phyloP scores from a whole-genome alignment of 2,329 filamentous ascomycete genomes.

The Neofusicoccum laricinum region DNA sequence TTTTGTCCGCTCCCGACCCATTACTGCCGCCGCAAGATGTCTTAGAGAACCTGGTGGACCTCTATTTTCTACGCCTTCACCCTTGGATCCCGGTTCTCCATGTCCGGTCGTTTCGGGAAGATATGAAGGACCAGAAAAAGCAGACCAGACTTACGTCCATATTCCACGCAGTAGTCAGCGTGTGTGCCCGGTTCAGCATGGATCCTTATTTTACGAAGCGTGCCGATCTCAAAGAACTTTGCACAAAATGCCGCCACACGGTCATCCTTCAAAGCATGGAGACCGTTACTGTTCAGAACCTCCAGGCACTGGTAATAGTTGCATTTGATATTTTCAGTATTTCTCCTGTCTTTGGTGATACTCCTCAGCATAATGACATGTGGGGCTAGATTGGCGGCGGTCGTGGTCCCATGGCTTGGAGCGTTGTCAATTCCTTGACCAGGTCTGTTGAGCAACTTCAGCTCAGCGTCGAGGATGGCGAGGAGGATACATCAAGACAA shows the following conservation, averaged over 20 bases:
- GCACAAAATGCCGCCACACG: slow-evolving; percentile 17
- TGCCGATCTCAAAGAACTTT: background rate
- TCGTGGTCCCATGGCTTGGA: slow-evolving; percentile 34
- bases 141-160: slow-evolving; percentile 22
- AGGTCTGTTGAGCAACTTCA: slow-evolving; percentile 35
- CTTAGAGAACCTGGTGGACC: slow-evolving; percentile 27
- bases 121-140: slow-evolving; percentile 20
- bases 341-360: background rate
- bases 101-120: slow-evolving; percentile 27
- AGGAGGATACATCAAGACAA: slow-evolving; percentile 17
- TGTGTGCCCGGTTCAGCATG: slow-evolving; percentile 22
- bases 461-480: slow-evolving; percentile 31
- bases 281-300: slow-evolving; percentile 32
- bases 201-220: slow-evolving; percentile 17
- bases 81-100: slow-evolving; percentile 37
- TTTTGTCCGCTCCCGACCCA: slow-evolving; percentile 14
- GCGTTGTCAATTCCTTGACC: slow-evolving; percentile 34
- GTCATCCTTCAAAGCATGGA: slow-evolving; percentile 35
- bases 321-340: slow-evolving; percentile 31
- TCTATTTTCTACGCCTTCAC: slow-evolving; percentile 31
- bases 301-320: slow-evolving; percentile 36
- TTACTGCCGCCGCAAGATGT: slow-evolving; percentile 23
- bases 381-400: slow-evolving; percentile 30
- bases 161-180: slow-evolving; percentile 27
- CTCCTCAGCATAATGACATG: background rate